phyloP scores from a whole-genome alignment of 169 alveolate species.

The Eimeria acervulina region DNA sequence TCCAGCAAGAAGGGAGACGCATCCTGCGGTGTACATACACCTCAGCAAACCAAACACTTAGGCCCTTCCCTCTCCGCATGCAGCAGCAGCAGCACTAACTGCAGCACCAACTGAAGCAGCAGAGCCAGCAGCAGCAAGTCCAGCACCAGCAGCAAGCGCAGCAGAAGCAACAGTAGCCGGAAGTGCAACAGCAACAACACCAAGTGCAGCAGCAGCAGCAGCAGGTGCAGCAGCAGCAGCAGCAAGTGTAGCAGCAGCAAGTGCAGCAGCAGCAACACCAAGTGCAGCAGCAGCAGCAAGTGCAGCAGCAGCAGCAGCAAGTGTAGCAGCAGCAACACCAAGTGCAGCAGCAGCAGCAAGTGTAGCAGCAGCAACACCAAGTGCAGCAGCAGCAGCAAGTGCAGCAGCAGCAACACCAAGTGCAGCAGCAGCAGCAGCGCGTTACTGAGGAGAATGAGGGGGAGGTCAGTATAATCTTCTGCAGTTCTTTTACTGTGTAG shows the following conservation, averaged over 20 bases:
- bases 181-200: background rate
- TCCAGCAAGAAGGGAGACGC: constrained; percentile 89
- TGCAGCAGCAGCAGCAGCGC: background rate
- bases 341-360: no score
- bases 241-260: no score
- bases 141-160: no score
- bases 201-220: no score
- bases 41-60: background rate
- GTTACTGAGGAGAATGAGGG: constrained; percentile 92
- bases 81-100: no score
- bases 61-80: background rate
- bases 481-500: constrained; percentile 89
- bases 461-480: constrained; percentile 88
- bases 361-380: background rate
- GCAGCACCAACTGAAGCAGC: no score
- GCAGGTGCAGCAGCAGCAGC: background rate
- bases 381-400: no score
- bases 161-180: no score
- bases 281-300: no score
- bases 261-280: no score
- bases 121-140: no score
- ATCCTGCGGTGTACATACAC: constrained; percentile 84
- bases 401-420: background rate
- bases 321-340: no score
- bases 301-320: background rate